Conservation (phyloP, 495 filamentous ascomycete species). For the Penicillium argentinense region DNA sequence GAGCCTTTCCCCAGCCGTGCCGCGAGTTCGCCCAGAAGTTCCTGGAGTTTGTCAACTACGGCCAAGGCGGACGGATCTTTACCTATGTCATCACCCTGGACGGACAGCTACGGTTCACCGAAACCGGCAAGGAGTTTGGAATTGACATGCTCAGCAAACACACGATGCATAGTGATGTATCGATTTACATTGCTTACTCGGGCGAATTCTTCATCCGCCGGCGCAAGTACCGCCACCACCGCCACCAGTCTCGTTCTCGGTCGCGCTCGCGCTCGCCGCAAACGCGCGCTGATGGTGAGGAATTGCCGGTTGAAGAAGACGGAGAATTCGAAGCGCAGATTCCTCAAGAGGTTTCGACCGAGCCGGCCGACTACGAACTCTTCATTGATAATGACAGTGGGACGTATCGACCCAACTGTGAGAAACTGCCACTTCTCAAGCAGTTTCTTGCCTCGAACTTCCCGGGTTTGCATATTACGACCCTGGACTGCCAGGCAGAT, state of each 20-base stretch:
- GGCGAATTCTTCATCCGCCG: conserved; percentile 91
- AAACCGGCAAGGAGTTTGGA: conserved; percentile 92
- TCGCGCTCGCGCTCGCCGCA: conserved; percentile 3
- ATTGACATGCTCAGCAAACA: conserved; percentile 92
- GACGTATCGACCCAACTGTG: conserved; percentile 83
- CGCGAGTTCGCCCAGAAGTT: conserved; percentile 72
- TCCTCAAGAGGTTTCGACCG: conserved; percentile 34
- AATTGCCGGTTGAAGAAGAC: background rate
- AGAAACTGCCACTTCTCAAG: conserved; percentile 66
- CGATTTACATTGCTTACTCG: conserved; percentile 83
- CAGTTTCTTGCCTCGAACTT: conserved; percentile 69
- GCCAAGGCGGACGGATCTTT: conserved; percentile 80
- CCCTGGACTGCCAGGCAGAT: conserved; percentile 65
- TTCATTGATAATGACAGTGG: conserved; percentile 95
- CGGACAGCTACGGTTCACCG: conserved; percentile 81
- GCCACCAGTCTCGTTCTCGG: conserved; percentile 19
- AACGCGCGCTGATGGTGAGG: background rate
- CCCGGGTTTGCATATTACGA: conserved; percentile 68
- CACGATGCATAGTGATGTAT: conserved; percentile 91
- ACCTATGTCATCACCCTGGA: conserved; percentile 93
- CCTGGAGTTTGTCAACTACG: conserved; percentile 81
- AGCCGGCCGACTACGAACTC: conserved; percentile 75
- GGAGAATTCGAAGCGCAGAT: conserved; percentile 39
- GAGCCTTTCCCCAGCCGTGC: conserved; percentile 55
- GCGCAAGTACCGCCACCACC: conserved; percentile 44